A percentile compares a stretch with the other conserved stretches of the same genome.
These are phyloP conservation scores for Hygrocybe punicea DNA, from an alignment of 768 basidiomycete species.

Conservation along the genomic window DNA sequence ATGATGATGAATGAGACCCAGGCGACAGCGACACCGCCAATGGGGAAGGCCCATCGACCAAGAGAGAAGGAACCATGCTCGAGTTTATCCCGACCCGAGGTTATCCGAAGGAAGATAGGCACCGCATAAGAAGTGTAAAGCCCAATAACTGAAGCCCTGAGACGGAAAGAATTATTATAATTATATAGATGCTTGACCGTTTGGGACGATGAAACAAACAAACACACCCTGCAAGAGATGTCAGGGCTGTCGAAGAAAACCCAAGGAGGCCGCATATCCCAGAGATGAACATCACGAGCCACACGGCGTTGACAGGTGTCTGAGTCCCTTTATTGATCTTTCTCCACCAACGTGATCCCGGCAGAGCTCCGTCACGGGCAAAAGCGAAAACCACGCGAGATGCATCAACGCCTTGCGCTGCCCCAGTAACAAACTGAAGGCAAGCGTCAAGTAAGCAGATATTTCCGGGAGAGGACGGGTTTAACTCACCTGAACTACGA, in stretches of 20 bases:
- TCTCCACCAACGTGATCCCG: conserved; percentile 71
- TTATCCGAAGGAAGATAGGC: conserved; percentile 69
- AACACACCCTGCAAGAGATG: conserved; percentile 64
- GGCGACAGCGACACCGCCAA: conserved; percentile 57
- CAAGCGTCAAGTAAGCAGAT: neutral
- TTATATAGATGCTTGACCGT: neutral
- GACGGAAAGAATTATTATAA: conserved; percentile 1
- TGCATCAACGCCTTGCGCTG: conserved; percentile 71
- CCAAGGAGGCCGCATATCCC: conserved; percentile 62
- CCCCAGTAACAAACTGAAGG: conserved; percentile 63
- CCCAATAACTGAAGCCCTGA: conserved; percentile 66
- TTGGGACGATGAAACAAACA: neutral
- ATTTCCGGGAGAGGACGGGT: neutral
- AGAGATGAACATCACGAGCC: conserved; percentile 61
- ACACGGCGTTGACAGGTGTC: conserved; percentile 73
- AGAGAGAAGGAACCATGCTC: conserved; percentile 59
- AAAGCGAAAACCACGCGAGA: conserved; percentile 75
- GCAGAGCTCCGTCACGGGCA: conserved; percentile 69
- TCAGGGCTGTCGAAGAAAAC: conserved; percentile 59
- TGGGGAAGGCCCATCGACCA: conserved; percentile 56
- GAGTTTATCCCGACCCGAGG: conserved; percentile 58
- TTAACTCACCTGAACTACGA: conserved; percentile 47
- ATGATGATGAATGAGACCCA: conserved; percentile 65
- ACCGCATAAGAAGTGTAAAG: conserved; percentile 64
- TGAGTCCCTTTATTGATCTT: conserved; percentile 54